Evolutionary conservation across 139 green algal genomes (phyloP).

Genomic region (Haematococcus sp.): DNA sequence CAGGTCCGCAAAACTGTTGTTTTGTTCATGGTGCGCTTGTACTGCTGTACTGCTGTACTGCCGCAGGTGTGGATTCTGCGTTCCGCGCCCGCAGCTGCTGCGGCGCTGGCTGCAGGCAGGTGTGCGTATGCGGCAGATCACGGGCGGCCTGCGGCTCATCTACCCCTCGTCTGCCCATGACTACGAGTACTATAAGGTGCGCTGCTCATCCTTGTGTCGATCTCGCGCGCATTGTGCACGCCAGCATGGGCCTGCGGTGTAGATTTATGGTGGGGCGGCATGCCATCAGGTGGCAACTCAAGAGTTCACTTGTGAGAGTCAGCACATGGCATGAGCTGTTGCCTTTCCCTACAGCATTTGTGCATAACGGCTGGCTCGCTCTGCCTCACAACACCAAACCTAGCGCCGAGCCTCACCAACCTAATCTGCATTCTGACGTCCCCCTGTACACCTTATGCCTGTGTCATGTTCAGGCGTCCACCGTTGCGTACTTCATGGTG

Average conservation of each 20-base stretch:
- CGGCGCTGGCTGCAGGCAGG: constrained; percentile 63
- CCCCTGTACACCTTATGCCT: too few species aligned
- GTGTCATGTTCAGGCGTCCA: constrained; percentile 33
- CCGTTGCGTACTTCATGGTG: constrained; percentile 68
- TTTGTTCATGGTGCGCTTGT: too few species aligned
- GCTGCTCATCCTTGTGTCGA: too few species aligned
- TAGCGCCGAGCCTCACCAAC: too few species aligned
- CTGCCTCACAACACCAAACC: too few species aligned
- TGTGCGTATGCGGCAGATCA: constrained; percentile 60
- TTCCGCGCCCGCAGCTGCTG: constrained; percentile 68
- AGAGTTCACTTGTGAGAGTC: too few species aligned
- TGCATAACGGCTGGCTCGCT: neutral
- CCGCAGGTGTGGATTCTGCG: constrained; percentile 55
- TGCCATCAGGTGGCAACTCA: neutral
- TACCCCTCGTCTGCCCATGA: constrained; percentile 64
- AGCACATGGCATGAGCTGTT: neutral
- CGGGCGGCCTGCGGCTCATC: constrained; percentile 51
- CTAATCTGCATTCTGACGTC: too few species aligned
- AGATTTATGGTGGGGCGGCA: neutral
- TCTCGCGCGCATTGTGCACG: too few species aligned
- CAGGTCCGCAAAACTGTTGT: neutral
- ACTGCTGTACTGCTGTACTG: too few species aligned
- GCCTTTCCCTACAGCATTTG: neutral
- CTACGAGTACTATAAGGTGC: constrained; percentile 66
- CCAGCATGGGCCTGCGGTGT: neutral